These are phyloP conservation scores for Aspergillus jensenii DNA, from an alignment of 2,329 filamentous ascomycete genomes.

Conservation along the genomic window DNA sequence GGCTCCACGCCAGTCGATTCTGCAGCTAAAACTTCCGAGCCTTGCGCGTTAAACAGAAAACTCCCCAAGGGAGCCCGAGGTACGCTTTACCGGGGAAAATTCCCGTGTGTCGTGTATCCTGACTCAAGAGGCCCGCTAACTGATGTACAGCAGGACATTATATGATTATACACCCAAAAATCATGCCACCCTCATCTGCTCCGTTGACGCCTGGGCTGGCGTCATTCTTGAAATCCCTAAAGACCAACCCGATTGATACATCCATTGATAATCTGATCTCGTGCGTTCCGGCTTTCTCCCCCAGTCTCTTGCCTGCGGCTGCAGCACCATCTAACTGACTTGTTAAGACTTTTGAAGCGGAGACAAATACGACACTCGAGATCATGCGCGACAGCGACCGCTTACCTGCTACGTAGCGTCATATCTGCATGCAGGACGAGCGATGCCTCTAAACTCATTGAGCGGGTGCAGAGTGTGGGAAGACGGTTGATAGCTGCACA, in stretches of 20 bases:
- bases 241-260: conserved; percentile 71
- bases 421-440: conserved; percentile 78
- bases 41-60: background rate
- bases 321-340: conserved; percentile 23
- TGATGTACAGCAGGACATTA: background rate
- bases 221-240: conserved; percentile 76
- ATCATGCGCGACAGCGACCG: conserved; percentile 86
- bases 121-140: conserved; percentile 9
- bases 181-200: conserved; percentile 59
- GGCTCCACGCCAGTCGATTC: background rate
- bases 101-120: background rate
- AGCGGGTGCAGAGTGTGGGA: conserved; percentile 76
- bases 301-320: background rate
- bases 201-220: conserved; percentile 71
- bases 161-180: background rate
- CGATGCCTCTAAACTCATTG: conserved; percentile 75
- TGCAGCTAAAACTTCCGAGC: background rate
- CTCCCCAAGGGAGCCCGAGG: background rate
- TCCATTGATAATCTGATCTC: conserved; percentile 82
- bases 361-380: conserved; percentile 86
- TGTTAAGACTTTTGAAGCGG: conserved; percentile 74
- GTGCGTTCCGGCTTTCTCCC: conserved; percentile 51
- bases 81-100: background rate
- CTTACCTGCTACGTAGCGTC: conserved; percentile 82
- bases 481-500: conserved; percentile 77